phyloP scores from a whole-genome alignment of 768 basidiomycete species.

The Albatrellus ellisii region DNA sequence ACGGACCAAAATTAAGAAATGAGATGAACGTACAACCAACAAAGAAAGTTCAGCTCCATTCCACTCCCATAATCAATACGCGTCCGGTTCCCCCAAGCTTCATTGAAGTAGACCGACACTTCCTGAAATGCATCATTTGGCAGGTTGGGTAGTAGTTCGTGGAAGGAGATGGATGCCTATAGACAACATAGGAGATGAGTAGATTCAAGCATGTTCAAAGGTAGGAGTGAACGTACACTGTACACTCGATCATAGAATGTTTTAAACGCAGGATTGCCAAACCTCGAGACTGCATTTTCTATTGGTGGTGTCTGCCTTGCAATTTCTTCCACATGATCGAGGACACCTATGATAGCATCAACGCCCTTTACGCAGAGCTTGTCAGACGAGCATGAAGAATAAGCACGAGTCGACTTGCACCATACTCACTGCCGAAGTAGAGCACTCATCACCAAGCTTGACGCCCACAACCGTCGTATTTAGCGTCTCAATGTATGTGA shows the following conservation, averaged over 20 bases:
- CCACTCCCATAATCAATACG: conserved; percentile 99
- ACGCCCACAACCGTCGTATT: conserved; percentile 66
- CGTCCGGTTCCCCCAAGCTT: conserved; percentile 84
- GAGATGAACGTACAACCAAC: conserved; percentile 68
- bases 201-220: neutral
- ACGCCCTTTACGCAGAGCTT: conserved; percentile 47
- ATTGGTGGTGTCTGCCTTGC: conserved; percentile 70
- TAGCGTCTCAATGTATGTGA: conserved; percentile 58
- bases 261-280: conserved; percentile 95
- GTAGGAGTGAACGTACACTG: conserved; percentile 31
- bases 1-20: neutral
- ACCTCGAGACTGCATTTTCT: conserved; percentile 82
- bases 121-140: conserved; percentile 50
- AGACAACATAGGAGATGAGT: neutral
- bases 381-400: neutral
- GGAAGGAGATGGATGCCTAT: conserved; percentile 25
- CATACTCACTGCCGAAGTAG: conserved; percentile 49
- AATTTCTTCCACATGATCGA: conserved; percentile 53
- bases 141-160: conserved; percentile 42
- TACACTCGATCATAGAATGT: conserved; percentile 77
- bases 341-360: conserved; percentile 41
- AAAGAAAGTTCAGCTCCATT: conserved; percentile 96
- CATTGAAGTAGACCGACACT: conserved; percentile 67
- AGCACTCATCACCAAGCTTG: conserved; percentile 56
- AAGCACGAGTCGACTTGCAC: too few relatives aligned